These are phyloP conservation scores for Thuja plicata DNA, from an alignment of 83 land plant genomes.

Conservation along the genomic window DNA sequence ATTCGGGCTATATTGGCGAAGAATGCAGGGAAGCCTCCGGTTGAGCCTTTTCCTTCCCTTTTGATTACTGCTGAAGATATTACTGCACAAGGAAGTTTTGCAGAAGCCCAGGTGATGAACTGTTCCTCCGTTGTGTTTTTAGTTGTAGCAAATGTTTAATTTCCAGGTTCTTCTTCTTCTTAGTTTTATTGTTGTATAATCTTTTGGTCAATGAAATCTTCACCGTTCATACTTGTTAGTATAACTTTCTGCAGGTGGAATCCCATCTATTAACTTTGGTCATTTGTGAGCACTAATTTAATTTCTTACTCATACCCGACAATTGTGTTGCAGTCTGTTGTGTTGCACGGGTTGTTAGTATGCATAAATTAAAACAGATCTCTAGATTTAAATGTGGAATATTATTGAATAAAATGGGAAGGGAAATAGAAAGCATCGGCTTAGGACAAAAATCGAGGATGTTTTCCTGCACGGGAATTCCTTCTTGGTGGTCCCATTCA, in stretches of 20 bases:
- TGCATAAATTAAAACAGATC: neutral
- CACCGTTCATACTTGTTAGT: neutral
- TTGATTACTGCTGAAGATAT: slow-evolving; percentile 67
- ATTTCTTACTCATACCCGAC: neutral
- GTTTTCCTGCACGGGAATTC: neutral
- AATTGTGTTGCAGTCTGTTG: neutral
- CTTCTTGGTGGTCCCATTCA: neutral
- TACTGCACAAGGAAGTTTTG: slow-evolving; percentile 78
- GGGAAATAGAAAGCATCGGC: neutral
- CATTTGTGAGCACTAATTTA: neutral
- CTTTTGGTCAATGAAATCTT: neutral
- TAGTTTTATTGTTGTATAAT: neutral
- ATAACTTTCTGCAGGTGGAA: neutral
- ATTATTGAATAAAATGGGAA: neutral
- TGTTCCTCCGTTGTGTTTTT: neutral
- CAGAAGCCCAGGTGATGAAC: slow-evolving; percentile 79
- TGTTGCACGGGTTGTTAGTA: neutral
- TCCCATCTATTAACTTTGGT: neutral
- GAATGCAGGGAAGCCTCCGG: slow-evolving; percentile 46
- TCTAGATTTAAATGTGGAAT: neutral
- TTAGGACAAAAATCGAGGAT: neutral
- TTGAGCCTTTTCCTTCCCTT: slow-evolving; percentile 88
- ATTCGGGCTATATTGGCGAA: slow-evolving; percentile 46
- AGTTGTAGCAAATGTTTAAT: neutral
- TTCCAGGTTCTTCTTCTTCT: neutral